Evolutionary conservation across 2,329 filamentous ascomycete species (phyloP).

Genomic region (Cadophora luteo-olivacea): DNA sequence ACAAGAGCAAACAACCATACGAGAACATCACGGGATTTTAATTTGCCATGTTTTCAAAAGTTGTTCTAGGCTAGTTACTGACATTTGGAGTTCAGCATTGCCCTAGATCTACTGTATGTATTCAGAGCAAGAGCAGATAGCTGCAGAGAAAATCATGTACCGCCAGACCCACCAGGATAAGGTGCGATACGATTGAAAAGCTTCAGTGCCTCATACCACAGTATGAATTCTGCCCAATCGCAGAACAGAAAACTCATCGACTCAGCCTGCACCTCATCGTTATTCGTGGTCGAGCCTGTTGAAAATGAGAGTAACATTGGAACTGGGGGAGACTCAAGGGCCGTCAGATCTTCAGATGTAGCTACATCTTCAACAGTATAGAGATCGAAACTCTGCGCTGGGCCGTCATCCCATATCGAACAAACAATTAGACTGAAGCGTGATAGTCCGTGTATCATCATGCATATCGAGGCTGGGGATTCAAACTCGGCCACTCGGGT

Average conservation of each 20-base stretch:
- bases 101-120: neutral
- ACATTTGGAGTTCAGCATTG: too few relatives aligned
- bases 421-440: neutral
- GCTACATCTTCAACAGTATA: neutral
- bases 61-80: too few relatives aligned
- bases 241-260: neutral
- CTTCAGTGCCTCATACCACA: conserved; percentile 5
- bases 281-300: neutral
- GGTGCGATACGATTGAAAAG: neutral
- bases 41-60: too few relatives aligned
- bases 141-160: neutral
- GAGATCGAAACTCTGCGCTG: conserved; percentile 1
- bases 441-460: neutral
- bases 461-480: neutral
- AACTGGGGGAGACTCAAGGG: neutral
- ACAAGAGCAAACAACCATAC: too few relatives aligned
- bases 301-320: neutral
- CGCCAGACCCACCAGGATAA: neutral
- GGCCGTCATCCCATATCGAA: neutral
- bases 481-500: neutral
- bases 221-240: neutral
- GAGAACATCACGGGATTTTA: too few relatives aligned
- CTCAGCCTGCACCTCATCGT: neutral
- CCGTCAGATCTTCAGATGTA: neutral
- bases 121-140: neutral